Conservation (phyloP, 176 grass and related monocot species). For the Elaeis guineensis region DNA sequence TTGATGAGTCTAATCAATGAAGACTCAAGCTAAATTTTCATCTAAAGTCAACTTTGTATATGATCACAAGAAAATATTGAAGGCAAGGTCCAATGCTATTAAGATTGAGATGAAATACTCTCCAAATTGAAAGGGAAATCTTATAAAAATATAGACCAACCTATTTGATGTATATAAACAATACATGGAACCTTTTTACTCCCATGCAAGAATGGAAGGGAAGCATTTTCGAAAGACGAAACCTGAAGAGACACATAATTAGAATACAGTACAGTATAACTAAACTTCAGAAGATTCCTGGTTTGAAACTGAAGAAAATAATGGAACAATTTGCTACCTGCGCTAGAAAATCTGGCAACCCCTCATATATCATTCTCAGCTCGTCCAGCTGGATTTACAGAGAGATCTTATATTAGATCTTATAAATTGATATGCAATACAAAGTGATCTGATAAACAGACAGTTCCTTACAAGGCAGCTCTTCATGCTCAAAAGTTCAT, state of each 20-base stretch:
- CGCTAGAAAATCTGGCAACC: slow-evolving; percentile 78
- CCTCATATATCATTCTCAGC: slow-evolving; percentile 84
- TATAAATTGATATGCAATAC: background rate
- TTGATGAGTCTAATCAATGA: too few relatives aligned
- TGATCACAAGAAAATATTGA: too few relatives aligned
- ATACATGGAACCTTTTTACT: slow-evolving; percentile 64
- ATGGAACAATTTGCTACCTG: slow-evolving; percentile 42
- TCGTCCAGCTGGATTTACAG: slow-evolving; percentile 60
- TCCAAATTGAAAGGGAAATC: too few relatives aligned
- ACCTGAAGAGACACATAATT: slow-evolving; percentile 51
- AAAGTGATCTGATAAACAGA: too few relatives aligned
- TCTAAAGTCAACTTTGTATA: too few relatives aligned
- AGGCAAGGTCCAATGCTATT: too few relatives aligned
- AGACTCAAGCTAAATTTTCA: too few relatives aligned
- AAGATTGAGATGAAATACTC: too few relatives aligned
- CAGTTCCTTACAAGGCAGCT: too few relatives aligned
- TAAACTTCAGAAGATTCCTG: background rate
- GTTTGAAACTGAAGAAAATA: slow-evolving; percentile 19
- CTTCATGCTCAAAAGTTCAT: too few relatives aligned
- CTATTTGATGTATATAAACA: slow-evolving; percentile 94
- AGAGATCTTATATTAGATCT: background rate
- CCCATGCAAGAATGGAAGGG: slow-evolving; percentile 48
- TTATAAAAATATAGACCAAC: slow-evolving; percentile 31
- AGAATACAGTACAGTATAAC: slow-evolving; percentile 8
- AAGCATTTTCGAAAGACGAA: slow-evolving; percentile 65